Evolutionary conservation across 192 early-diverging fungal genomes (phyloP), one percentile per base, ranked within the genome.

Genomic region (Piromyces finnis): DNA sequence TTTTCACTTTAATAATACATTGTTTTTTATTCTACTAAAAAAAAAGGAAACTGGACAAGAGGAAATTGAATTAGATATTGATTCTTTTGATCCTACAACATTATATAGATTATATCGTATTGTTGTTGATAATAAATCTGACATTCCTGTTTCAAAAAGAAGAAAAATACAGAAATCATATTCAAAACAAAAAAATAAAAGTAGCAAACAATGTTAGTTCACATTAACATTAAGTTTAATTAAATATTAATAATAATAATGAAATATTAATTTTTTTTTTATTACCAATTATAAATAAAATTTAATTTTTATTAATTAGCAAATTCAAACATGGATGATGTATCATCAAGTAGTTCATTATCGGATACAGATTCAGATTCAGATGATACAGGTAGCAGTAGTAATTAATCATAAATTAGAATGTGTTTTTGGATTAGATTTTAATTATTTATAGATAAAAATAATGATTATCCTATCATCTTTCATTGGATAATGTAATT

Each of bases 21-120:
- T n/a, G n/a, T n/a, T n/a, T n/a, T n/a, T n/a, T n/a, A n/a, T n/a
- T n/a, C n/a, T 18, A 28, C 51, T 79, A 32, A 27, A 78, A 81
- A 7, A 79, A 87, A 77, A 79, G 81, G 9, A 88, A 18, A 85
- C 86, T n/a, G 89, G 87, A 11, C 90, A 93, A 80, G 93, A 94
- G 41, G 96, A 98, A 84, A 95, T 98, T 80, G 96, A 98, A 83
- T 88, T 99, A 82, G 97, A 99, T 81, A 97, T 99, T 85, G 96
- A 97, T 81, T 88, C 94, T 0, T 86, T 98, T 77, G 93, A 95
- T 84, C 90, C 91, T 80, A 85, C 84, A 30, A 96, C 95, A 16
- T 88, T 97, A 29, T 93, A 90, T 84, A 89, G 90, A 83, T 86
- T 99, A 59, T 95, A 97, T 83, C 88, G 94, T 68, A 97, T 93